phyloP scores from a whole-genome alignment of 352 stramenopile genomes.

The Thalassiosira hispida region DNA sequence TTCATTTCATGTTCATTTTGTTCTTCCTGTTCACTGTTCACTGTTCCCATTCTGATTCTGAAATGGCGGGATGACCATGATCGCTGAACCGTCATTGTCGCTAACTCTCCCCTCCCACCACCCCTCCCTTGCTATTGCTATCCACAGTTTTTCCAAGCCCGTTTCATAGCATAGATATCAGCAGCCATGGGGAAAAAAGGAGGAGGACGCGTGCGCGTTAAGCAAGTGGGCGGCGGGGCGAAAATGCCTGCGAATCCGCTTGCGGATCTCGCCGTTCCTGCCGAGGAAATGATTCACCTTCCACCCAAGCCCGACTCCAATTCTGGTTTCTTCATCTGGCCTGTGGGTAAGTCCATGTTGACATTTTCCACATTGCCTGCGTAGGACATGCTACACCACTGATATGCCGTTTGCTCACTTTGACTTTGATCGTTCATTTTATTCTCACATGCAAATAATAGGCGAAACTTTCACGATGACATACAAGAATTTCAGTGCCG shows the following conservation, averaged over 20 bases:
- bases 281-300: slow-evolving; percentile 72
- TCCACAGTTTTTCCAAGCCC: too few relatives aligned
- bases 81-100: background rate
- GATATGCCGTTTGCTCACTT: background rate
- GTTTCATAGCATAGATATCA: background rate
- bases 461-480: slow-evolving; percentile 75
- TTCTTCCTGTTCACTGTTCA: too few relatives aligned
- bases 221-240: slow-evolving; percentile 64
- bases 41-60: too few relatives aligned
- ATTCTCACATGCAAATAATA: slow-evolving; percentile 16
- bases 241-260: slow-evolving; percentile 71
- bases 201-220: slow-evolving; percentile 63
- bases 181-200: slow-evolving; percentile 70
- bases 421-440: background rate
- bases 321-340: slow-evolving; percentile 75
- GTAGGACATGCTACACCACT: background rate
- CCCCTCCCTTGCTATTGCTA: too few relatives aligned
- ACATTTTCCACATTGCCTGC: background rate
- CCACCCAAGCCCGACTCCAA: slow-evolving; percentile 65
- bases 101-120: background rate
- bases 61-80: too few relatives aligned
- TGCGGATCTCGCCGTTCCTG: slow-evolving; percentile 64
- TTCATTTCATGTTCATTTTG: too few relatives aligned
- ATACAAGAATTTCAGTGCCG: slow-evolving; percentile 62
- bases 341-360: slow-evolving; percentile 58